Evolutionary conservation across 179 eudicot genomes (phyloP), one percentile per base, ranked within the genome.

Genomic region (Beta lomatogona): DNA sequence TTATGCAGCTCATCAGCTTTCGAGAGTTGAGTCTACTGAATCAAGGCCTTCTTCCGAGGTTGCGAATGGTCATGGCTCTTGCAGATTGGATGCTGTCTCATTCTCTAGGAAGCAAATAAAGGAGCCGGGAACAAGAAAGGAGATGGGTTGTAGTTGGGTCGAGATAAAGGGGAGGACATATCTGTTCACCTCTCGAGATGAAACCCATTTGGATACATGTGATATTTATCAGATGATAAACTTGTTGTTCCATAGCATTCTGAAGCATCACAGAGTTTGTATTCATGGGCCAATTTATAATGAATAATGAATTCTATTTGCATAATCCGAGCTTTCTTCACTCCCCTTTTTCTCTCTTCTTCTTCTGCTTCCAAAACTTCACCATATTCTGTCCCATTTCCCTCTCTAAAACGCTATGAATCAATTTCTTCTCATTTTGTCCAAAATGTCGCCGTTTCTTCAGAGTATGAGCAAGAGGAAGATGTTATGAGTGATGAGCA

Each of bases 401-500:
- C 83, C 19, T 69, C 79, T 3, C 19, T 78, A 0, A 86, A 74
- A 31, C 82, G 63, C 4, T 77, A 69, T 16, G 76, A 79, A 5
- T 44, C 86, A 9, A 68, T 85, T 15, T 81, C 83, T 0, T 77
- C 91, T 12, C 81, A 85, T 1, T 89, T 91, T 66, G 85, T 80
- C 4, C 83, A 81, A 10, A 88, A 72, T 44, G 97, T 92, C 9
- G 88, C 91, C 0, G 78, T 92, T 64, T 89, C 93, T 0, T 82
- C 93, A 2, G 95, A 92, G 60, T 88, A 82, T 41, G 93, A 84
- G 8, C 89, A 86, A 70, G 91, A 85, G 44, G 88, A 87, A 83
- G 89, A 77, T 73, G 74, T 71, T 21, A 25, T 68, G 58, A 73
- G 71, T 48, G 90, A 80, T 8, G 77, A 80, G 1, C 79, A 66